Base-by-base conservation (phyloP, 768 basidiomycete species). In the Chalciporus chontae region DNA sequence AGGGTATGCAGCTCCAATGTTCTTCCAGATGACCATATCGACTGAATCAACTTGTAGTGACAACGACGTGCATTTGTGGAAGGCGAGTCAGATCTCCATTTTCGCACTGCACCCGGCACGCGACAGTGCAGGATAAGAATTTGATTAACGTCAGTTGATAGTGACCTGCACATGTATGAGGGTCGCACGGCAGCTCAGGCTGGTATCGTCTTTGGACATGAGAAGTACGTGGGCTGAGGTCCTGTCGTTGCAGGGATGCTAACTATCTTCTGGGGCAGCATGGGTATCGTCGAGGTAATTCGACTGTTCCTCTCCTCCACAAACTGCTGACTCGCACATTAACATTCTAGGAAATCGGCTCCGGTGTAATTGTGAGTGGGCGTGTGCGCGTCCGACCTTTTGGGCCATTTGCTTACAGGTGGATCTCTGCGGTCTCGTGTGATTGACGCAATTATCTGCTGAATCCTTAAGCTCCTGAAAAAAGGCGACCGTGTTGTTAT, bases 401-500 rank as follows among this genome's bases (percentile, higher is more conserved):
- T 23, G 26, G 26, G 9, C 21, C 2, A 36, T n/a, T 8, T n/a
- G 34, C 19, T 45, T 31, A 50, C 36, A 19, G 24, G 10, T n/a
- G 34, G 26, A 8, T 26, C 26, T 26, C 26, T 26, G 26, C 26
- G 26, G 10, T 31, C 2, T 26, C 32, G 34, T 23, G 24, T 21
- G 10, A 6, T 9, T 11, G 31, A 31, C 10, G 9, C 10, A 18
- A 19, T 36, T 14, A 18, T 8, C 14, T 7, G 36, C 10, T 10
- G 21, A 36, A 13, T n/a, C 10, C 31, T 17, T n/a, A 27, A 77
- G 76, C 67, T 77, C 8, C 58, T 81, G 38, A 76, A 79, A 65
- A 74, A 75, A 51, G 80, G 79, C 13, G 80, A 81, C 55, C 73
- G 80, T 26, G 78, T 81, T n/a, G 78, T 81, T 19, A 76, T 80